These are phyloP conservation scores for Hypocrella siamensis DNA, from an alignment of 2,329 filamentous ascomycete species.

Conservation along the genomic window DNA sequence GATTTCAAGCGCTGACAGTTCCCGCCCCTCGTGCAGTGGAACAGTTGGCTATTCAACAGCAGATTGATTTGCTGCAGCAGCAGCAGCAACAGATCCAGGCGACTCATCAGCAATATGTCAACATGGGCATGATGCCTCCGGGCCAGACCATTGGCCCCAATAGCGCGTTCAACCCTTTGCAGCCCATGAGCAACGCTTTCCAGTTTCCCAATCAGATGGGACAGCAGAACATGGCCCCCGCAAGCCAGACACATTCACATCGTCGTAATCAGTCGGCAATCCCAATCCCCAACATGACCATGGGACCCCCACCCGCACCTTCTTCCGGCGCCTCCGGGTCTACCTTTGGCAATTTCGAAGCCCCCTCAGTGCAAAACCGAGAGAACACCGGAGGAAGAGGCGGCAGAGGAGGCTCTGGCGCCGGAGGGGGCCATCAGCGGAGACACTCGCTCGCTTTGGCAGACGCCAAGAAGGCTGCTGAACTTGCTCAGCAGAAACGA, in stretches of 20 bases:
- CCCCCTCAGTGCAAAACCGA: constrained; percentile 22
- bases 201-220: constrained; percentile 73
- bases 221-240: constrained; percentile 62
- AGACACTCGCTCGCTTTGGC: constrained; percentile 88
- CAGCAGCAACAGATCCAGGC: constrained; percentile 96
- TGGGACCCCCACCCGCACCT: constrained; percentile 79
- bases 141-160: constrained; percentile 60
- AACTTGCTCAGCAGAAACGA: constrained; percentile 90
- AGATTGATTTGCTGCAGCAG: constrained; percentile 92
- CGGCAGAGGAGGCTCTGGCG: constrained; percentile 48
- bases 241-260: constrained; percentile 69
- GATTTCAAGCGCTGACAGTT: background rate
- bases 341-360: constrained; percentile 65
- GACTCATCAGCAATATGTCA: constrained; percentile 93
- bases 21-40: constrained; percentile 50
- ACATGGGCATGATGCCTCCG: constrained; percentile 86
- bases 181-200: constrained; percentile 71
- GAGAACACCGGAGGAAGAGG: constrained; percentile 40
- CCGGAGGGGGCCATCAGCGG: constrained; percentile 80
- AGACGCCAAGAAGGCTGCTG: constrained; percentile 94
- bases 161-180: constrained; percentile 60
- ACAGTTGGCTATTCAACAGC: constrained; percentile 92
- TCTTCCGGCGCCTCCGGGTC: constrained; percentile 78
- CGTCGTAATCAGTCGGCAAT: constrained; percentile 96
- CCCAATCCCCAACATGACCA: constrained; percentile 78